These are phyloP conservation scores for Ustilago vetiveriae DNA, from an alignment of 1,284 basidiomycete species.

Conservation along the genomic window DNA sequence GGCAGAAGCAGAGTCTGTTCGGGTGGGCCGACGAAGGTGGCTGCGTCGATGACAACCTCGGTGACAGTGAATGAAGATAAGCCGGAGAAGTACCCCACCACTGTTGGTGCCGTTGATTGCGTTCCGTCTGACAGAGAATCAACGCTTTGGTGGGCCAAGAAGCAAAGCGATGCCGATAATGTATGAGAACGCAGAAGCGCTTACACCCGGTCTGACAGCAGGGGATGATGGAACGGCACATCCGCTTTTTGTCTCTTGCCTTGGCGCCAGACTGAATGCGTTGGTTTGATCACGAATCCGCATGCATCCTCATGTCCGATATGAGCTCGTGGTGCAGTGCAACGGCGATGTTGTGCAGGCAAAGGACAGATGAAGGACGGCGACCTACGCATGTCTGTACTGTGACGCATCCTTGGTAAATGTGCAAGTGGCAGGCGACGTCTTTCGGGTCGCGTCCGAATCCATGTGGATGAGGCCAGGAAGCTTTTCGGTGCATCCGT, in stretches of 20 bases:
- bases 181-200: no score
- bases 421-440: neutral
- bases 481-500: constrained; percentile 1
- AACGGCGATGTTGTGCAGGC: neutral
- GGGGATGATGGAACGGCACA: neutral
- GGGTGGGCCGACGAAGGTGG: neutral
- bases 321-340: neutral
- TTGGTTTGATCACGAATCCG: neutral
- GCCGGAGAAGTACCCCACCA: neutral
- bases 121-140: neutral
- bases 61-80: neutral
- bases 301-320: neutral
- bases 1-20: neutral
- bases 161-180: no score
- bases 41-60: neutral
- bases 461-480: neutral
- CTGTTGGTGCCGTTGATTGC: neutral
- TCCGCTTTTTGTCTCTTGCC: neutral
- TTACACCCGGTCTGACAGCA: no score
- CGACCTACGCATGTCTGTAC: neutral
- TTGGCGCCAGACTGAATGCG: neutral
- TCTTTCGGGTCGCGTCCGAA: neutral
- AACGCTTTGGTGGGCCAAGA: neutral
- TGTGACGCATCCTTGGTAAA: no score
- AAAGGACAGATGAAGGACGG: neutral